Base-by-base conservation (phyloP, 2,329 filamentous ascomycete genomes). In the Lasiodiplodia sp. region DNA sequence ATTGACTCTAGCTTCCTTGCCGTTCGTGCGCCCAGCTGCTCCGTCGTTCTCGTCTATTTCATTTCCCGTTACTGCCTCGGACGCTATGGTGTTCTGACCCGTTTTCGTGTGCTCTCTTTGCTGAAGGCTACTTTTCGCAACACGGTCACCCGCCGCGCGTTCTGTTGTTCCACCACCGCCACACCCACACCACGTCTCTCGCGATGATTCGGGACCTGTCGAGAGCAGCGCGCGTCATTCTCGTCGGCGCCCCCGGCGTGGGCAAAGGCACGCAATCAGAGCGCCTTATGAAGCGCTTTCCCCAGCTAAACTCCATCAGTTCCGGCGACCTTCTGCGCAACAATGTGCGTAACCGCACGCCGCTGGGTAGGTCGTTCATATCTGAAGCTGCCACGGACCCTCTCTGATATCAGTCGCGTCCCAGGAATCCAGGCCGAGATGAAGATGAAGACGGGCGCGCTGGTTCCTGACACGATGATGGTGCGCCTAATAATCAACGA, bases 241-340 rank as follows among this genome's bases (percentile, higher is more conserved):
- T 99, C 73, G 89, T 99, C 75, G 96, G 96, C 74, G 94, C 95
- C 65, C 96, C 96, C n/a, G 94, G 94, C 69, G 96, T 97, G 68
- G 96, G 96, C 71, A 99, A 99, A 81, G 96, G 95, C 71, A 99
- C 96, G 3, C 96, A 99, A 83, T 93, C 93, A 64, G 92, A 97
- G 80, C 90, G 96, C 70, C 85, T 99, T 71, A 90, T 98, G 73
- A 85, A 90, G 73, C 90, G 92, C 73, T 99, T 96, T 78, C 93
- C 94, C 3, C 92, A 97, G 77, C 85, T 99, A 57, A 91, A 93
- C 66, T 91, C 94, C 21, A 95, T 99, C 80, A 97, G 93, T 81
- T 97, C 96, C 4, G 96, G 96, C 70, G 95, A 99, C 80, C 84
- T 99, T 18, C 84, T 99, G 69, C 91, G 96, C 71, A 90, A 93